phyloP scores from a whole-genome alignment of 2,329 filamentous ascomycete species.

The Rasamsonia emersonii region DNA sequence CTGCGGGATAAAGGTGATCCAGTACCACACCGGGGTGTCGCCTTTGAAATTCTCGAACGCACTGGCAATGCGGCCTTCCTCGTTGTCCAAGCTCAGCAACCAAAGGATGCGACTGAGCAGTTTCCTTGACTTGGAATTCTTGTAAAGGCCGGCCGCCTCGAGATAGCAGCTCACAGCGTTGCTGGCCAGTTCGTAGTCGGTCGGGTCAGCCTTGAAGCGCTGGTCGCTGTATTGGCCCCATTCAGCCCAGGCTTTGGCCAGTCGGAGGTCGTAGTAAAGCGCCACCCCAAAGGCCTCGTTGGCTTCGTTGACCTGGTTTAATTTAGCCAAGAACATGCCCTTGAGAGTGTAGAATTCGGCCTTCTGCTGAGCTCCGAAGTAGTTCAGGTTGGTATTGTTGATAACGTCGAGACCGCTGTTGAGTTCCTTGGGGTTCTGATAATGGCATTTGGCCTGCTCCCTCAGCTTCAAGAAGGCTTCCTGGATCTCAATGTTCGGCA shows the following conservation, averaged over 20 bases:
- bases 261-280: slow-evolving; percentile 87
- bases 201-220: slow-evolving; percentile 84
- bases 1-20: slow-evolving; percentile 98
- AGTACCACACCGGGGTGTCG: slow-evolving; percentile 97
- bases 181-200: slow-evolving; percentile 71
- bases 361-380: slow-evolving; percentile 93
- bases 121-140: slow-evolving; percentile 93
- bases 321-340: slow-evolving; percentile 96
- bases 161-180: slow-evolving; percentile 94
- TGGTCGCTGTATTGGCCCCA: slow-evolving; percentile 98
- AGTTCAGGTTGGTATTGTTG: slow-evolving; percentile 98
- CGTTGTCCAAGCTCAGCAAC: slow-evolving; percentile 88
- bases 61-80: slow-evolving; percentile 69
- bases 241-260: slow-evolving; percentile 97
- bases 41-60: slow-evolving; percentile 97
- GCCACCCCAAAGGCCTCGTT: slow-evolving; percentile 92
- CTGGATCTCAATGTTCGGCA: slow-evolving; percentile 99
- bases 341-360: slow-evolving; percentile 99
- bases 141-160: slow-evolving; percentile 91
- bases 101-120: slow-evolving; percentile 87
- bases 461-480: slow-evolving; percentile 95
- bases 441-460: slow-evolving; percentile 99
- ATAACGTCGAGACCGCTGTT: slow-evolving; percentile 93
- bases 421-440: slow-evolving; percentile 88
- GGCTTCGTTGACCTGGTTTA: slow-evolving; percentile 82